Evolutionary conservation across 148 eudicot species (phyloP).

Genomic region (Camellia lanceoleosa): DNA sequence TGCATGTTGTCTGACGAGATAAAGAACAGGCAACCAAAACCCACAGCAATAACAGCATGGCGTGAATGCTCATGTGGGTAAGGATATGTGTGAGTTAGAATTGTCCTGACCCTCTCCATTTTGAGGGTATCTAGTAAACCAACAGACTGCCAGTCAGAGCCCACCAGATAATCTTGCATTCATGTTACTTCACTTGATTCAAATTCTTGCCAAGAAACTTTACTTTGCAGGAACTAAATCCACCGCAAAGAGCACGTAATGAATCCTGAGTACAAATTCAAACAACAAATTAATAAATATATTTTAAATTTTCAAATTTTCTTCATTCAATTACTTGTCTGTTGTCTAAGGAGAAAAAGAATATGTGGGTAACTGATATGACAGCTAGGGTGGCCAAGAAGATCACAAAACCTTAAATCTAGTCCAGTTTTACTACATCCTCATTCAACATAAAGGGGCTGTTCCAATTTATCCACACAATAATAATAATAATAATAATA

Average conservation of each 20-base stretch:
- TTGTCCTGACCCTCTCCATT: conserved; percentile 89
- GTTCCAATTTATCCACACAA: not conserved
- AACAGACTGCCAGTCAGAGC: conserved; percentile 55
- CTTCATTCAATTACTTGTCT: not conserved
- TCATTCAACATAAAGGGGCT: conserved; percentile 5
- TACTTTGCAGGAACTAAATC: conserved; percentile 10
- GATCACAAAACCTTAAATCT: not conserved
- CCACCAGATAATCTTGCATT: conserved; percentile 39
- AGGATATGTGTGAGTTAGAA: conserved; percentile 77
- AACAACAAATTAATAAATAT: not conserved
- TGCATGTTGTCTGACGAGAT: conserved; percentile 95
- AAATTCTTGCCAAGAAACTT: conserved; percentile 19
- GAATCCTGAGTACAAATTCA: conserved; percentile 13
- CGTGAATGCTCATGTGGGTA: conserved; percentile 98
- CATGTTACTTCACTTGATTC: conserved; percentile 16
- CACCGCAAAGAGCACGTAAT: conserved; percentile 12
- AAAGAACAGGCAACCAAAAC: conserved; percentile 89
- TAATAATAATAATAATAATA: no score
- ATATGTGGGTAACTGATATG: not conserved
- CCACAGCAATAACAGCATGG: conserved; percentile 87
- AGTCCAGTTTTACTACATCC: not conserved
- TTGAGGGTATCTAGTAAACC: conserved; percentile 71
- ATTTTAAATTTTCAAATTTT: not conserved
- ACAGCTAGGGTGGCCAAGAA: not conserved
- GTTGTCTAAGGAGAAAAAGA: not conserved